Evolutionary conservation across 805 yeast species (phyloP), one percentile per base, ranked within the genome.

Genomic region (Clavispora phyllophila): DNA sequence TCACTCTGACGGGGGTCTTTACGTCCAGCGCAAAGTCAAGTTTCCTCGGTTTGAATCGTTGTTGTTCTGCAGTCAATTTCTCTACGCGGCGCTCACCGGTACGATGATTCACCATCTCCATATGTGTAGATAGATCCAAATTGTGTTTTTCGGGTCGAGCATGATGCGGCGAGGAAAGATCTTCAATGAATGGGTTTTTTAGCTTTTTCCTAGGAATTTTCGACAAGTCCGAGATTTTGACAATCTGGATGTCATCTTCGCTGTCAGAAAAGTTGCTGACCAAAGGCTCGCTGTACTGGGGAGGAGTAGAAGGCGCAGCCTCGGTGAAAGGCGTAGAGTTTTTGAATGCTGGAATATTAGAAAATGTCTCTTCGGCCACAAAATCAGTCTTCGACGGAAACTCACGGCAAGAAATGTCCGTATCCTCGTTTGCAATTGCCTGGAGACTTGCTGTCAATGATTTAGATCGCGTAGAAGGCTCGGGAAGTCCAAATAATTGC

Each of bases 11-110:
- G 8, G 42, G 23, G 14, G 36, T 27, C 20, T 29, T 29, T 44
- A 39, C 53, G 44, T 36, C 49, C 45, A 20, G 53, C 50, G 50
- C 40, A 41, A 52, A 52, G 33, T 42, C 49, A 41, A 52, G 44
- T 26, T 42, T 48, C 8, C 48, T 37, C 19, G 56, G 56, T 39
- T 37, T 39, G 42, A 52, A 43, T 4, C 43, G 29, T 14, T 39
- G 44, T 26, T 48, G 53, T 25, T 40, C 48, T n/a, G 36, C 47
- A n/a, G 49, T 10, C 19, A 52, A 35, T 23, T 32, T 31, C 41
- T 39, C 44, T 15, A 43, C 31, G 15, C 20, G 37, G 3, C 47
- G 29, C 42, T 52, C 50, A 4, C 54, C 53, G 14, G 53, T 50
- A 12, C 47, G 43, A 19, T 44, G 39, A 28, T 52, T 43, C 9